A percentile compares a stretch with the other conserved stretches of the same genome.
Evolutionary conservation across 768 basidiomycete genomes (phyloP).

Genomic region (Chalciporus piperatus): DNA sequence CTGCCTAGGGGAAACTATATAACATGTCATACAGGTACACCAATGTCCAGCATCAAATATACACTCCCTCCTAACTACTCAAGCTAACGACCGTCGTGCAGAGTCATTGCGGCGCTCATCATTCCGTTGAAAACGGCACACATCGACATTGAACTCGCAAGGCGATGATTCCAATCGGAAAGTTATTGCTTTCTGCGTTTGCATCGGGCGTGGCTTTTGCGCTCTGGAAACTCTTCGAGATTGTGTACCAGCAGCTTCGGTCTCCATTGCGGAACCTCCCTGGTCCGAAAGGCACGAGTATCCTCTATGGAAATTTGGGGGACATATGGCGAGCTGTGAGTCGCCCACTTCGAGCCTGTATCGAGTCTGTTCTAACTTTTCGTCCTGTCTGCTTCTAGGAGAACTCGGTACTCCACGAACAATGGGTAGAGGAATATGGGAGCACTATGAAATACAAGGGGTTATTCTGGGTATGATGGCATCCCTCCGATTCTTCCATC

Average conservation of each 20-base stretch:
- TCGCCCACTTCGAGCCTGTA: background rate
- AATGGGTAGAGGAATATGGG: background rate
- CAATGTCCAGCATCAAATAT: too few species aligned
- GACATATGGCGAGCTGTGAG: slow-evolving; percentile 44
- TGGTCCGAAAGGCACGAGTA: slow-evolving; percentile 44
- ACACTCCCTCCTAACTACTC: too few species aligned
- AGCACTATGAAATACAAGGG: slow-evolving; percentile 21
- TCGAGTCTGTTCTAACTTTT: too few species aligned
- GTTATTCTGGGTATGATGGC: slow-evolving; percentile 42
- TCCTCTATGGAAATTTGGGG: slow-evolving; percentile 47
- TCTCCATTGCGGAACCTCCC: slow-evolving; percentile 46
- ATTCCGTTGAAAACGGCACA: too few species aligned
- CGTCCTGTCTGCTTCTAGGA: background rate
- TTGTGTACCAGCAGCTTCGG: slow-evolving; percentile 34
- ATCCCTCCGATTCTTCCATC: background rate
- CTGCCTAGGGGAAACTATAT: too few species aligned
- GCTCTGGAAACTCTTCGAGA: slow-evolving; percentile 27
- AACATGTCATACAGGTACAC: too few species aligned
- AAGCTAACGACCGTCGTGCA: too few species aligned
- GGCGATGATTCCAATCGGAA: background rate
- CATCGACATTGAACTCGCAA: too few species aligned
- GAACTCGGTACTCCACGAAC: background rate
- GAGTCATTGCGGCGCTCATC: too few species aligned
- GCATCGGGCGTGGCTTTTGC: slow-evolving; percentile 28
- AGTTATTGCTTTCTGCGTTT: slow-evolving; percentile 4